Evolutionary conservation across 169 alveolate genomes (phyloP).

Genomic region (Plasmodium malariae): DNA sequence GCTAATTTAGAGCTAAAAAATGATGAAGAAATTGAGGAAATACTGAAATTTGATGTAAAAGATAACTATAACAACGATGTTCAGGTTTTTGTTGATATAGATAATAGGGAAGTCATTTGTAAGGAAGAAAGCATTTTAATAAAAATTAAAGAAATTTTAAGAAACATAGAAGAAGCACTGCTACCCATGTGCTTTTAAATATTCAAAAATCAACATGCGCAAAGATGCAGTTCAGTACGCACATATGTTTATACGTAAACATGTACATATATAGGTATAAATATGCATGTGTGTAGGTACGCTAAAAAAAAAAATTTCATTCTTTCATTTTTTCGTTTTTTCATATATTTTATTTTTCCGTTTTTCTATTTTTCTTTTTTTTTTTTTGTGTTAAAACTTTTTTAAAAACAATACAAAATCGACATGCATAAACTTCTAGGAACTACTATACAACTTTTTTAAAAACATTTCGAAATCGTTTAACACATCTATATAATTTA

Average conservation of each 20-base stretch:
- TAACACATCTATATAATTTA: too few species aligned
- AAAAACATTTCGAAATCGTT: too few species aligned
- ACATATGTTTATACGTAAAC: too few species aligned
- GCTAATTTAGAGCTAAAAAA: not conserved
- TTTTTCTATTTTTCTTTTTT: not conserved
- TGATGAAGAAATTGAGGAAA: conserved; percentile 62
- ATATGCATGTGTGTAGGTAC: not conserved
- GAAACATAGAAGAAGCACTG: conserved; percentile 64
- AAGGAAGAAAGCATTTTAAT: conserved; percentile 31
- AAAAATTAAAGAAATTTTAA: conserved; percentile 52
- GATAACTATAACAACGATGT: conserved; percentile 46
- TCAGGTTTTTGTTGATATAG: conserved; percentile 66
- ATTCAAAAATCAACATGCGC: too few species aligned
- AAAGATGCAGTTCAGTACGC: not conserved
- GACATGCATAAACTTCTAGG: too few species aligned
- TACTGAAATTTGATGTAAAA: conserved; percentile 43
- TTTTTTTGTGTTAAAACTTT: not conserved
- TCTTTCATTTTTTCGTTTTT: not conserved
- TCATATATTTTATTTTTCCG: too few species aligned
- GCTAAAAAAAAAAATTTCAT: too few species aligned
- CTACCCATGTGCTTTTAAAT: conserved; percentile 67
- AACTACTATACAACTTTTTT: too few species aligned
- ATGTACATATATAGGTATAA: not conserved
- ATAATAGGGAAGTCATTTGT: conserved; percentile 62
- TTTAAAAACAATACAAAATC: too few species aligned